Conservation (phyloP, 148 eudicot species). For the Selenicereus undatus region DNA sequence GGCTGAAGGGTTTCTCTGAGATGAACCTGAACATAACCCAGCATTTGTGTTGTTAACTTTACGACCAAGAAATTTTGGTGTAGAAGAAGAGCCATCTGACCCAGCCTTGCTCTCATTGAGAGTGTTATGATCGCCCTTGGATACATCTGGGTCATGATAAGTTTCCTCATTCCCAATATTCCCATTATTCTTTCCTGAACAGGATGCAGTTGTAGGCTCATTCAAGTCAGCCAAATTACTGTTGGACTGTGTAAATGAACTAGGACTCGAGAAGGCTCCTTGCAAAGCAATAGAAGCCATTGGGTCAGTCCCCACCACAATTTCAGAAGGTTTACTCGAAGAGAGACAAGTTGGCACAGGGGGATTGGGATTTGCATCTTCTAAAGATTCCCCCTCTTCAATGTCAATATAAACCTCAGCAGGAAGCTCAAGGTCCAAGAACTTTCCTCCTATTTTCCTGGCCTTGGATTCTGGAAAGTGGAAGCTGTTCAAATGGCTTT, state of each 20-base stretch:
- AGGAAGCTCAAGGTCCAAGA: slow-evolving; percentile 55
- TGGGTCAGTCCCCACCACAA: background rate
- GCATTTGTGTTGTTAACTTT: slow-evolving; percentile 17
- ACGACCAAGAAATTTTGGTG: background rate
- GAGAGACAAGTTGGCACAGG: slow-evolving; percentile 18
- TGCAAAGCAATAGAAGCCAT: background rate
- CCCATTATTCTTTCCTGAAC: slow-evolving; percentile 12
- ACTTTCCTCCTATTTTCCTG: slow-evolving; percentile 35
- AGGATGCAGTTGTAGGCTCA: slow-evolving; percentile 15
- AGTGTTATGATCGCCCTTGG: slow-evolving; percentile 12
- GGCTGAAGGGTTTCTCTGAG: slow-evolving; percentile 13
- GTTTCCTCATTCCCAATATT: background rate
- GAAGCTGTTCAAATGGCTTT: background rate
- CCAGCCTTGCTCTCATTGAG: background rate
- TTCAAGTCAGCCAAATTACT: slow-evolving; percentile 32
- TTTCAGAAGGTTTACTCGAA: slow-evolving; percentile 18
- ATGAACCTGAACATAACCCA: slow-evolving; percentile 15
- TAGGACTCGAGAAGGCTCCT: slow-evolving; percentile 8
- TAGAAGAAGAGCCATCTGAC: slow-evolving; percentile 10
- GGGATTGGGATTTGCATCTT: slow-evolving; percentile 16
- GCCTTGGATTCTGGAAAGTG: slow-evolving; percentile 19
- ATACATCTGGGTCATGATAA: background rate
- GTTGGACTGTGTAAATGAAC: slow-evolving; percentile 20
- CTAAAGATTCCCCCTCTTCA: slow-evolving; percentile 33
- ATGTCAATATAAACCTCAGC: slow-evolving; percentile 43